Conservation (phyloP, 2,329 filamentous ascomycete species). For the Berkeleyomyces basicola region DNA sequence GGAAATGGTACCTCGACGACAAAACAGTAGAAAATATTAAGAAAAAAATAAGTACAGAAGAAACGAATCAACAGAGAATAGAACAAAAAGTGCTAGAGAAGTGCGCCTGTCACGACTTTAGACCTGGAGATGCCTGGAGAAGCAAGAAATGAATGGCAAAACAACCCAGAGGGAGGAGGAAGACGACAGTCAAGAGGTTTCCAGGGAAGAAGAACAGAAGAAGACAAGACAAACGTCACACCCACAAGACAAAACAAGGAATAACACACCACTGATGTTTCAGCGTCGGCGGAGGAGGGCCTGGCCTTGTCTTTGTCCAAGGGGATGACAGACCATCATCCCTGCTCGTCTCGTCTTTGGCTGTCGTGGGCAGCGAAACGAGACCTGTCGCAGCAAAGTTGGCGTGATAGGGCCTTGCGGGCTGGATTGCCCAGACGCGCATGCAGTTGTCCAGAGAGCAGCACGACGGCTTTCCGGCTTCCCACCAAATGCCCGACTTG, state of each 20-base stretch:
- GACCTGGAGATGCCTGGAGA: not conserved
- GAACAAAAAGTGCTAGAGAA: not conserved
- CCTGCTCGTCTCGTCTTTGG: not conserved
- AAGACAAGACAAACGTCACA: not conserved
- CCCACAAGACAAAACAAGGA: not conserved
- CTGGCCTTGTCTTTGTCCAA: too few species aligned
- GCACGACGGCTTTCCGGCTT: not conserved
- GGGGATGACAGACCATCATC: not conserved
- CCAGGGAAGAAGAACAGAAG: not conserved
- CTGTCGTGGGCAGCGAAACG: not conserved
- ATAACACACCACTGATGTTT: not conserved
- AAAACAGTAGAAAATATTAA: not conserved
- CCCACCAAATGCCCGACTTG: not conserved
- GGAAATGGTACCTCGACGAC: not conserved
- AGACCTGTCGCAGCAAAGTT: too few species aligned
- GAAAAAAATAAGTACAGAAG: constrained; percentile 13
- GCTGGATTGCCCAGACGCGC: too few species aligned
- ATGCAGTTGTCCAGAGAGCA: not conserved
- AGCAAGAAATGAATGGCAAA: too few species aligned
- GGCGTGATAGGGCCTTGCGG: too few species aligned
- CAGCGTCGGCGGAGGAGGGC: not conserved
- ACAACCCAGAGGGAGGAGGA: not conserved
- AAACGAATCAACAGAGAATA: constrained; percentile 9
- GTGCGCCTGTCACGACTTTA: not conserved
- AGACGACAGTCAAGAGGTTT: not conserved